phyloP scores from a whole-genome alignment of 495 filamentous ascomycete genomes.

The Penicillium longicatenatum region DNA sequence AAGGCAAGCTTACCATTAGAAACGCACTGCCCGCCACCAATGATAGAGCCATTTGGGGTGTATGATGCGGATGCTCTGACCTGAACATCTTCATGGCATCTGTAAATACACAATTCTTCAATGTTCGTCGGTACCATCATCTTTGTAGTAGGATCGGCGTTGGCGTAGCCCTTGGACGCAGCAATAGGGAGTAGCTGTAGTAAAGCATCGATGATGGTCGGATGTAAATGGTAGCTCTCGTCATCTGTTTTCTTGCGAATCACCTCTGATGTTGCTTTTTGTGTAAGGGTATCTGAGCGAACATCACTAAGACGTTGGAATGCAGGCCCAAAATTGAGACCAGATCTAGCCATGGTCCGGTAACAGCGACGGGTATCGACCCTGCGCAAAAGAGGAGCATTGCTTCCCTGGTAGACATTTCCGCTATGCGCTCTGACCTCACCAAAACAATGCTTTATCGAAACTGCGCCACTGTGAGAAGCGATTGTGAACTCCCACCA shows the following conservation, averaged over 20 bases:
- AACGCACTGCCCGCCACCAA: slow-evolving; percentile 9
- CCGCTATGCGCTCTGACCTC: background rate
- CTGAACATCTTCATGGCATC: slow-evolving; percentile 5
- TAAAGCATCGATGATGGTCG: slow-evolving; percentile 22
- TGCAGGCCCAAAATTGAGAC: slow-evolving; percentile 4
- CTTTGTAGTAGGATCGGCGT: slow-evolving; percentile 5
- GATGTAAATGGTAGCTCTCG: slow-evolving; percentile 18
- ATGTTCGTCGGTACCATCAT: slow-evolving; percentile 31
- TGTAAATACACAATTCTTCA: slow-evolving; percentile 26
- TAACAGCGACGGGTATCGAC: slow-evolving; percentile 3
- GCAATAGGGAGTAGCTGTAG: slow-evolving; percentile 17
- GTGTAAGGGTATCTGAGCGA: background rate
- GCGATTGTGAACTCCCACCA: slow-evolving; percentile 52
- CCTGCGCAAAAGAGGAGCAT: background rate
- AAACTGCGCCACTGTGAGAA: slow-evolving; percentile 34
- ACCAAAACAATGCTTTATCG: slow-evolving; percentile 7
- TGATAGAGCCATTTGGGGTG: slow-evolving; percentile 10
- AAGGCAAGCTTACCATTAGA: slow-evolving; percentile 12
- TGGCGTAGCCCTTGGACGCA: slow-evolving; percentile 14
- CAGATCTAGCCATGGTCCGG: slow-evolving; percentile 3
- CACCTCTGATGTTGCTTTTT: background rate
- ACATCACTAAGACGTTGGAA: slow-evolving; percentile 6
- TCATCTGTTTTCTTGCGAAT: slow-evolving; percentile 3
- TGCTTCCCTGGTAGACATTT: background rate
- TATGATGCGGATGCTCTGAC: slow-evolving; percentile 11